Evolutionary conservation across 176 grass and related monocot genomes (phyloP).

Genomic region (Eremochloa ophiuroides): DNA sequence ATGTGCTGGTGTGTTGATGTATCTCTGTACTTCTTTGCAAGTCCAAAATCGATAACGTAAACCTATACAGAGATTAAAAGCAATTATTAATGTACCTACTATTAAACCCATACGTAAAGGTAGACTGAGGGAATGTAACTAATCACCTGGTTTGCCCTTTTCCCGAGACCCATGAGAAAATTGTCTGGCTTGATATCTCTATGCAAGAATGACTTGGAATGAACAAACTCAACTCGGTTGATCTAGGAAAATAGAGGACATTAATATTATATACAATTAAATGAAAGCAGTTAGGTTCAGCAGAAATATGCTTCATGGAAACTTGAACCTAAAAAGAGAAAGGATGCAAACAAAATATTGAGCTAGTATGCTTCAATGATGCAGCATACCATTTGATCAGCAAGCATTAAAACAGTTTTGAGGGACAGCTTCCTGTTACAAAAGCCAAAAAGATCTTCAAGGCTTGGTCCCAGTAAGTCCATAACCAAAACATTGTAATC

Average conservation of each 20-base stretch:
- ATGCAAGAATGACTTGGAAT: slow-evolving; percentile 87
- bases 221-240: slow-evolving; percentile 77
- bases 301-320: not conserved
- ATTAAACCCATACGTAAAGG: not conserved
- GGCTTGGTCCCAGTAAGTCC: slow-evolving; percentile 75
- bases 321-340: not conserved
- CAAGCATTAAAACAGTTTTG: slow-evolving; percentile 89
- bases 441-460: slow-evolving; percentile 84
- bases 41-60: slow-evolving; percentile 89
- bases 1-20: slow-evolving; percentile 77
- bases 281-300: not conserved
- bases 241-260: slow-evolving; percentile 41
- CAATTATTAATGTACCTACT: not conserved
- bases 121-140: not conserved
- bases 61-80: slow-evolving; percentile 40
- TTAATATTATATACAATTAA: not conserved
- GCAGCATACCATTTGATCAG: slow-evolving; percentile 79
- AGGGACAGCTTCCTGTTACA: slow-evolving; percentile 79
- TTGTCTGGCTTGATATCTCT: slow-evolving; percentile 95
- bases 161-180: slow-evolving; percentile 89
- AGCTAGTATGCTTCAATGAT: not conserved
- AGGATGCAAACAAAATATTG: not conserved
- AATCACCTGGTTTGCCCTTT: slow-evolving; percentile 80
- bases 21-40: slow-evolving; percentile 91
- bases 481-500: slow-evolving; percentile 89